Conservation (phyloP, 2,329 filamentous ascomycete species). For the Coniochaeta sp. region DNA sequence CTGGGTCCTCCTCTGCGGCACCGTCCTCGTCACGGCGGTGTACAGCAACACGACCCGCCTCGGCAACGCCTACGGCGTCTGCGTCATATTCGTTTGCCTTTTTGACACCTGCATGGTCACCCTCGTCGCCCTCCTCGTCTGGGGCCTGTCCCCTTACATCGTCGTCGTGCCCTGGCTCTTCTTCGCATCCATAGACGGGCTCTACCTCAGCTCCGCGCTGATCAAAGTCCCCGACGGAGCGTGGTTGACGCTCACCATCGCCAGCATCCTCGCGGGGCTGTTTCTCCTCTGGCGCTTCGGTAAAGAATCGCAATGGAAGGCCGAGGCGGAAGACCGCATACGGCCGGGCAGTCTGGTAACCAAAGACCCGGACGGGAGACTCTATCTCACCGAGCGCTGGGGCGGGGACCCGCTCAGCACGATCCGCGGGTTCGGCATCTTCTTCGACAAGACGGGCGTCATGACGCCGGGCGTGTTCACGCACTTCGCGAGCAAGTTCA, state of each 20-base stretch:
- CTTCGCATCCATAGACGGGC: slow-evolving; percentile 60
- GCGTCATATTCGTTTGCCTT: slow-evolving; percentile 74
- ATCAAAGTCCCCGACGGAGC: slow-evolving; percentile 69
- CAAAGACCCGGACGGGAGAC: background rate
- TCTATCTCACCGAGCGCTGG: slow-evolving; percentile 20
- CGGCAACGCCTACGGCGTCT: slow-evolving; percentile 71
- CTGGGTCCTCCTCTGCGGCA: slow-evolving; percentile 70
- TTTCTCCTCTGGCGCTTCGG: slow-evolving; percentile 74
- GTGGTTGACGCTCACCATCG: slow-evolving; percentile 68
- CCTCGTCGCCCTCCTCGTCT: slow-evolving; percentile 65
- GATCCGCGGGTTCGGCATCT: slow-evolving; percentile 58
- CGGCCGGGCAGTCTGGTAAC: slow-evolving; percentile 33
- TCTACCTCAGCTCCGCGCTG: slow-evolving; percentile 63
- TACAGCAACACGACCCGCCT: slow-evolving; percentile 68
- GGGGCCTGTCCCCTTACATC: slow-evolving; percentile 54
- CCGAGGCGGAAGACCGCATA: slow-evolving; percentile 57
- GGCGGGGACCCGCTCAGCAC: slow-evolving; percentile 35
- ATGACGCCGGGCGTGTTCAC: slow-evolving; percentile 55
- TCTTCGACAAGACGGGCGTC: slow-evolving; percentile 63
- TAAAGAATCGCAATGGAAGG: slow-evolving; percentile 69
- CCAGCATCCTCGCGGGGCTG: slow-evolving; percentile 52
- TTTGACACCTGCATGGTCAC: slow-evolving; percentile 71
- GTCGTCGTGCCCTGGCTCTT: slow-evolving; percentile 56
- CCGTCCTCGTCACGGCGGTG: slow-evolving; percentile 65
- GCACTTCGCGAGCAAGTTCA: slow-evolving; percentile 67